These are phyloP conservation scores for Blastobotrys chiropterorum DNA, from an alignment of 805 yeast genomes.

Conservation along the genomic window DNA sequence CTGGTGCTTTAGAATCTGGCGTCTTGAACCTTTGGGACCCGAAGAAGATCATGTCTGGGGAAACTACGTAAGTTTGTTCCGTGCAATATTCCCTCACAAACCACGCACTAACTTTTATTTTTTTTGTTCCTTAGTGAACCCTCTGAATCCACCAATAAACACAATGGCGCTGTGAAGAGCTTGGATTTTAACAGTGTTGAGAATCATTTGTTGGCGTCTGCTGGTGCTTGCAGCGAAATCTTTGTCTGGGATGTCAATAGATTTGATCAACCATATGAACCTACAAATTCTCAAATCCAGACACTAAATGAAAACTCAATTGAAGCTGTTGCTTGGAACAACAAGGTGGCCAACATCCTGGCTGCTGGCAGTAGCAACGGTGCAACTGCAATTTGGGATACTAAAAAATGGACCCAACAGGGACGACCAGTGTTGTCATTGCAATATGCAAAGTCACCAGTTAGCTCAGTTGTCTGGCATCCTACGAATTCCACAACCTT, in stretches of 20 bases:
- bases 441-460: constrained; percentile 52
- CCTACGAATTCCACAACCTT: constrained; percentile 82
- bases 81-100: too few species aligned
- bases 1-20: constrained; percentile 88
- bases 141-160: constrained; percentile 51
- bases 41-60: constrained; percentile 24
- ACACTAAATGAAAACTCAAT: constrained; percentile 64
- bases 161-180: constrained; percentile 62
- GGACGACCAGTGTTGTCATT: constrained; percentile 78
- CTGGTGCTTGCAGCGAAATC: constrained; percentile 85
- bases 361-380: constrained; percentile 86
- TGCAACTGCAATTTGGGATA: constrained; percentile 89
- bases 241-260: constrained; percentile 82
- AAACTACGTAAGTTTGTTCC: not conserved
- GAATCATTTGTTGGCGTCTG: constrained; percentile 68
- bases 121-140: constrained; percentile 40
- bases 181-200: constrained; percentile 75
- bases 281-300: constrained; percentile 67
- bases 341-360: constrained; percentile 72
- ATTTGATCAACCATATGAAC: constrained; percentile 34
- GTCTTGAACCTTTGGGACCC: constrained; percentile 73
- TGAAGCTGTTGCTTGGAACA: constrained; percentile 83
- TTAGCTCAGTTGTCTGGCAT: constrained; percentile 90
- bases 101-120: too few species aligned
- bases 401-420: constrained; percentile 77